Percentiles rank a stretch among this genome's conserved stretches.
These are phyloP conservation scores for Wickerhamiella dianesei DNA, from an alignment of 805 yeast species.

Conservation along the genomic window DNA sequence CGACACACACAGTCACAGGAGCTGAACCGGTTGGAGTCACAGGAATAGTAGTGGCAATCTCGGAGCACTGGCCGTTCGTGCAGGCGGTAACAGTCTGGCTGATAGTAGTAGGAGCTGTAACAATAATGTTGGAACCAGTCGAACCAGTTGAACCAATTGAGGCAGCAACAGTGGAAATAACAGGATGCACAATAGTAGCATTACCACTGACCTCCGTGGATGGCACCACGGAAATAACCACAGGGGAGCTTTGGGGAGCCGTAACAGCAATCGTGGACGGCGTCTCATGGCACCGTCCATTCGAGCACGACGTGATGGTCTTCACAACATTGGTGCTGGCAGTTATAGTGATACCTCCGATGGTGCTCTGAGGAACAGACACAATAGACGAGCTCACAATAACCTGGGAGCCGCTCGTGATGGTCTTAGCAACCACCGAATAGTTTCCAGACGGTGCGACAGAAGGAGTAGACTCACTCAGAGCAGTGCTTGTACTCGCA, in stretches of 20 bases:
- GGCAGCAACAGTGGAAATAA: neutral
- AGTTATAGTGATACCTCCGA: neutral
- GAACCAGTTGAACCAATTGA: neutral
- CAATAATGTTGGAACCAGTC: neutral
- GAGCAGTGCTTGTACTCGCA: neutral
- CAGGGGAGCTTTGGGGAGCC: neutral
- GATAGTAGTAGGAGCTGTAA: neutral
- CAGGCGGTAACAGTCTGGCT: neutral
- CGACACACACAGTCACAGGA: neutral
- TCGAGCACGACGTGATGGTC: neutral
- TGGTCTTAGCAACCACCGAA: neutral
- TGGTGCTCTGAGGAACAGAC: too few relatives aligned
- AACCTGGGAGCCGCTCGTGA: neutral
- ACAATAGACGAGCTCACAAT: neutral
- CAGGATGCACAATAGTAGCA: neutral
- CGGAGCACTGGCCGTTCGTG: neutral
- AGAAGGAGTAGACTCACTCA: neutral
- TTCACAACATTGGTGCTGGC: neutral
- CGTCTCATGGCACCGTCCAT: neutral
- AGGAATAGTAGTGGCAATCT: neutral
- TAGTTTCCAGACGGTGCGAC: neutral
- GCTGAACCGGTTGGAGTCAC: neutral
- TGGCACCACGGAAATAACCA: neutral
- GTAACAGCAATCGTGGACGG: neutral
- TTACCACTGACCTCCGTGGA: neutral